Evolutionary conservation across 2,329 filamentous ascomycete species (phyloP).

Genomic region (Neophaeococcomyces mojaviensis): DNA sequence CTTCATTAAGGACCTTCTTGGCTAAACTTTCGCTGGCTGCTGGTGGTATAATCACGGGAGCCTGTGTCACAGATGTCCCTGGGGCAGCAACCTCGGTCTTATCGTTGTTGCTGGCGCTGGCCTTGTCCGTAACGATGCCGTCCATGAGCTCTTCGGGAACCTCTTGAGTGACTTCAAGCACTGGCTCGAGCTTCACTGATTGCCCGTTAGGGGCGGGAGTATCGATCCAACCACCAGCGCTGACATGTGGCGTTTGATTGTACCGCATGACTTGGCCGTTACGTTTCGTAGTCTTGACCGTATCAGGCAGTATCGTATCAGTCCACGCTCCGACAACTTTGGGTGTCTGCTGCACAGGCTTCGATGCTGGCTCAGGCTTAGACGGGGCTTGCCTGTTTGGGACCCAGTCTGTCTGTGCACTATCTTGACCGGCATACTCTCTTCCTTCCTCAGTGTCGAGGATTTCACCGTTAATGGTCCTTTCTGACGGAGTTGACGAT

Average conservation of each 20-base stretch:
- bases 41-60: conserved; percentile 35
- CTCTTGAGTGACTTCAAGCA: conserved; percentile 17
- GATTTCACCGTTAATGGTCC: conserved; percentile 3
- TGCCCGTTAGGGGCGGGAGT: conserved; percentile 17
- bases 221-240: conserved; percentile 23
- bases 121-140: conserved; percentile 8
- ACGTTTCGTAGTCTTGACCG: conserved; percentile 18
- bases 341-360: conserved; percentile 32
- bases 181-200: conserved; percentile 13
- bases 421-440: conserved; percentile 1
- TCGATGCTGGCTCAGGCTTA: conserved; percentile 9
- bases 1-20: conserved; percentile 3
- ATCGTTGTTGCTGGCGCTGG: neutral
- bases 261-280: conserved; percentile 11
- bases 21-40: neutral
- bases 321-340: conserved; percentile 40
- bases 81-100: neutral
- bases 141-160: conserved; percentile 21
- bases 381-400: neutral
- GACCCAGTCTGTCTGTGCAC: neutral
- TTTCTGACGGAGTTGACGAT: conserved; percentile 12
- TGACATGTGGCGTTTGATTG: conserved; percentile 23
- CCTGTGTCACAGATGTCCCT: conserved; percentile 20
- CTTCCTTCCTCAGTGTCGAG: neutral
- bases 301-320: conserved; percentile 39